Conservation (phyloP, 805 yeast species). For the Wickerhamiella vanderwaltii region DNA sequence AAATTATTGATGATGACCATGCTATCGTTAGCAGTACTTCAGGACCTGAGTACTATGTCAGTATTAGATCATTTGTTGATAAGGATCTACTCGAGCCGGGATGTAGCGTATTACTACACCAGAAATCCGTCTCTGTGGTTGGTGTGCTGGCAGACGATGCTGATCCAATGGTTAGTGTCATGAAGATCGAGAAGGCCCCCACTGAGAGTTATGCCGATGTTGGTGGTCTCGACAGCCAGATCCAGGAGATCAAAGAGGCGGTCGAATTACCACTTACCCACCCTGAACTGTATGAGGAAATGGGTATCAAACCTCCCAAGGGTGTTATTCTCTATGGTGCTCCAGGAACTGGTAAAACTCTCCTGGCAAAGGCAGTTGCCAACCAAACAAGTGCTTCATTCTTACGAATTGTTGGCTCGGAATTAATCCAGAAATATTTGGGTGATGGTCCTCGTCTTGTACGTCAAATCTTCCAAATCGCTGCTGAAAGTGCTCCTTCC, state of each 20-base stretch:
- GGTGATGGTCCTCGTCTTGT: constrained; percentile 97
- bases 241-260: constrained; percentile 95
- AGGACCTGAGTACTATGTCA: constrained; percentile 95
- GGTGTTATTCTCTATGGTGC: constrained; percentile 96
- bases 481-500: constrained; percentile 96
- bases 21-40: constrained; percentile 94
- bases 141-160: constrained; percentile 98
- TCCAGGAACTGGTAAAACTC: constrained; percentile 95
- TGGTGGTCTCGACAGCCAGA: constrained; percentile 92
- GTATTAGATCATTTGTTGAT: constrained; percentile 91
- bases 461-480: constrained; percentile 90
- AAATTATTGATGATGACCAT: constrained; percentile 95
- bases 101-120: constrained; percentile 87
- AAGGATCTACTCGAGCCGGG: constrained; percentile 94
- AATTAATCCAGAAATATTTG: constrained; percentile 87
- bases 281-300: constrained; percentile 93
- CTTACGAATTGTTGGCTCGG: constrained; percentile 92
- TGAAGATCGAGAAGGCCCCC: constrained; percentile 97
- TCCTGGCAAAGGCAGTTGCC: constrained; percentile 95
- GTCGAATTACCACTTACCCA: constrained; percentile 93
- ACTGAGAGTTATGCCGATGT: constrained; percentile 93
- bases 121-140: constrained; percentile 90
- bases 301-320: constrained; percentile 98
- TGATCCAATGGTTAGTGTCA: constrained; percentile 93
- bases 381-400: constrained; percentile 96